Evolutionary conservation across 306 rosid genomes (phyloP), one percentile per base, ranked within the genome.

Genomic region (Prunus salicina): DNA sequence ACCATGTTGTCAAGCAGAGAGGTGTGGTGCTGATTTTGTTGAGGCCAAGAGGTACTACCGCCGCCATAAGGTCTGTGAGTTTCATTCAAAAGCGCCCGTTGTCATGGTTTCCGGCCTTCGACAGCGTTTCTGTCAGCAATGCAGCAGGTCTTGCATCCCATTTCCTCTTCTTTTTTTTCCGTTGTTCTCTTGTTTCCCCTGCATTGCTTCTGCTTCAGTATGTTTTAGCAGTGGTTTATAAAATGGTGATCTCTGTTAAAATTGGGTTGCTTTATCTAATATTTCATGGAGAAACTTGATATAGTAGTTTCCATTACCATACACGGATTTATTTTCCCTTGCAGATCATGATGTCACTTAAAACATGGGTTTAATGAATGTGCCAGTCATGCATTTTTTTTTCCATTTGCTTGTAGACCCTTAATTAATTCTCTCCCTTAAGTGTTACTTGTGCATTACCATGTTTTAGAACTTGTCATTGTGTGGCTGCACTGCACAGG

Each of bases 41-140:
- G 85, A 85, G 12, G 91, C 87, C 57, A 94, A 92, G 79, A 64
- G 86, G 74, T 94, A 90, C 62, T 90, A 91, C 70, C 96, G 96
- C 78, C 97, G 97, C 81, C 98, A 94, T 81, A 94, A 89, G 89
- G 97, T 94, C 55, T 94, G 98, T 74, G 98, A 94, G 84, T 57
- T 83, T 85, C 98, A 94, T 74, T 90, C 96, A 30, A 94, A 94
- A 83, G 96, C 93, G 0, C 57, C 96, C 0, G 58, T 58, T 58
- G 98, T 85, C 34, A 30, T 87, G 49, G 91, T 91, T 63, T 85
- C 93, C 1, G 98, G 97, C 15, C 58, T 77, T 30, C 83, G 88
- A 41, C 97, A 94, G 77, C 89, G 98, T 77, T 94, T 94, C 80
- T 94, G 97, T 79, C 98, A 94, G 88, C 98, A 94, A 92, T 94